Conservation (phyloP, 257 asterid species). For the Hygrophila difformis region DNA sequence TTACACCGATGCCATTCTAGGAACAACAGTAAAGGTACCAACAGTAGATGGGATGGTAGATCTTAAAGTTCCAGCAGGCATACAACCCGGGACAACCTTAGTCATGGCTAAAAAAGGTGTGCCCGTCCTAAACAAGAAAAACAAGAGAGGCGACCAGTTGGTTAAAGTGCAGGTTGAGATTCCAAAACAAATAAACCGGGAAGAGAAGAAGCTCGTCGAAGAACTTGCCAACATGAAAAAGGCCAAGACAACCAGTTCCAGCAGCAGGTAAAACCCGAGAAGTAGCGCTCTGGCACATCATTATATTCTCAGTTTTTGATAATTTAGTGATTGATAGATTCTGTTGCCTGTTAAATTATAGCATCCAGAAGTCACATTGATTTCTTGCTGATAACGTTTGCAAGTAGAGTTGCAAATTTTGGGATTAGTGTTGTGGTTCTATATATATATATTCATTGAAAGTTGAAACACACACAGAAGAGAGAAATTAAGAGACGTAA, state of each 20-base stretch:
- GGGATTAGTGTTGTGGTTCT: no score
- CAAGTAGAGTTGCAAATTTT: no score
- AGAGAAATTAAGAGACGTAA: no score
- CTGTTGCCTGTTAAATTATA: no score
- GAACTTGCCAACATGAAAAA: conserved; percentile 73
- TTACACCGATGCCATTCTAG: conserved; percentile 80
- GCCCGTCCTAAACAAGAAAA: conserved; percentile 59
- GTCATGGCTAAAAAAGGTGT: conserved; percentile 95
- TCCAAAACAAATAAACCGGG: conserved; percentile 79
- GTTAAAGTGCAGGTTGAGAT: conserved; percentile 96
- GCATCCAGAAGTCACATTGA: no score
- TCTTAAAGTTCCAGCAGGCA: conserved; percentile 79
- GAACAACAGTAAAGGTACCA: conserved; percentile 75
- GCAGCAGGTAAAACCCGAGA: no score
- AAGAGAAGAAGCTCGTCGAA: conserved; percentile 87
- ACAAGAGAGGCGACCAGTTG: conserved; percentile 94
- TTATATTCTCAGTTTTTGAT: no score
- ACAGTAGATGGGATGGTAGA: conserved; percentile 92
- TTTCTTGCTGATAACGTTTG: no score
- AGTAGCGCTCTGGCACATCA: no score
- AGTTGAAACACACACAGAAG: no score
- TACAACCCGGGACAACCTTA: conserved; percentile 88
- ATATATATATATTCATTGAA: no score
- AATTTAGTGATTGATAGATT: no score
- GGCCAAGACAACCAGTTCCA: conserved; percentile 55